Evolutionary conservation across 2,329 filamentous ascomycete species (phyloP).

Genomic region (Paecilomyces formosus): DNA sequence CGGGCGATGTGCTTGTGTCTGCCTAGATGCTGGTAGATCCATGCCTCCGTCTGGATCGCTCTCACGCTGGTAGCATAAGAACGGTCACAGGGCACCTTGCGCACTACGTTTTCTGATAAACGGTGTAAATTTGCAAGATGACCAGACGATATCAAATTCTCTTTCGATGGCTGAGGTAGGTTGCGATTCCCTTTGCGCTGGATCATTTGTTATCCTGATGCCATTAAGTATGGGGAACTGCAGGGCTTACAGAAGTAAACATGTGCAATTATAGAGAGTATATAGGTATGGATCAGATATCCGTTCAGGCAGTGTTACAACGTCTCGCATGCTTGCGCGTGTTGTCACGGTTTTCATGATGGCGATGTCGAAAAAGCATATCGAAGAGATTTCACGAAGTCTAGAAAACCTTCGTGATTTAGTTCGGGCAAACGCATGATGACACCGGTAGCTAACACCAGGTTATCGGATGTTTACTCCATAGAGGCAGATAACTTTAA

Average conservation of each 20-base stretch:
- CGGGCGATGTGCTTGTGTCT: conserved; percentile 2
- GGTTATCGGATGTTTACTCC: background rate
- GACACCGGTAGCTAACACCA: background rate
- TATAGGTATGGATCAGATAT: background rate
- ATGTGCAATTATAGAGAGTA: background rate
- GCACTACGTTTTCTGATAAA: background rate
- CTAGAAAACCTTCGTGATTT: background rate
- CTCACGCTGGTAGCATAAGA: background rate
- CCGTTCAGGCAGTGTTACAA: background rate
- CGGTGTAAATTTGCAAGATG: background rate
- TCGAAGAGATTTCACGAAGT: background rate
- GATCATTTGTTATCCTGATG: background rate
- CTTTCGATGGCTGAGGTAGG: background rate
- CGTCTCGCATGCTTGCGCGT: background rate
- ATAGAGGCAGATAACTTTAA: background rate
- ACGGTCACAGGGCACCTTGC: background rate
- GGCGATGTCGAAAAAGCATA: background rate
- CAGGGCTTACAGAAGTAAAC: background rate
- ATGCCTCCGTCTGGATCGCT: background rate
- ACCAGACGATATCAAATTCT: background rate
- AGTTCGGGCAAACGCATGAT: background rate
- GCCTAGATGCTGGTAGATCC: conserved; percentile 1
- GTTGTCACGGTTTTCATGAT: background rate
- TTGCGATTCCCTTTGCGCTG: background rate
- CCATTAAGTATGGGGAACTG: background rate